These are phyloP conservation scores for Pseudocercospora macadamiae DNA, from an alignment of 2,329 filamentous ascomycete species.

Conservation along the genomic window DNA sequence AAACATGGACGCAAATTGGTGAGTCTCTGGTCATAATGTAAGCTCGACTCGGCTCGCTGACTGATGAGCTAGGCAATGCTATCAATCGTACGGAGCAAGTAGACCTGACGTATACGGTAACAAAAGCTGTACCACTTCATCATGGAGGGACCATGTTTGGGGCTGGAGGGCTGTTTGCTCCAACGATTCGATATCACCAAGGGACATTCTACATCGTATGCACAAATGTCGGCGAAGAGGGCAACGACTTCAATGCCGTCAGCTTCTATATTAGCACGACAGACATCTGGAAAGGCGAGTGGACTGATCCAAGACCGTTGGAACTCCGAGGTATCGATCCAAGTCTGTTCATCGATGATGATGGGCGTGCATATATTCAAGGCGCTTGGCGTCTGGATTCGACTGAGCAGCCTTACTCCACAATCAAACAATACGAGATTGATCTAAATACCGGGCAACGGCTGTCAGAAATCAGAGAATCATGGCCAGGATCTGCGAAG, in stretches of 20 bases:
- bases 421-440: background rate
- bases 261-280: no score
- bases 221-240: no score
- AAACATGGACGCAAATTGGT: slow-evolving; percentile 46
- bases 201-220: slow-evolving; percentile 41
- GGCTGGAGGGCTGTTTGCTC: slow-evolving; percentile 46
- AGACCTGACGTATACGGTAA: no score
- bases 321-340: slow-evolving; percentile 28
- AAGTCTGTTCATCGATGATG: background rate
- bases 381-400: background rate
- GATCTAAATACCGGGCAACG: background rate
- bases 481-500: slow-evolving; percentile 42
- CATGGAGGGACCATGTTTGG: slow-evolving; percentile 37
- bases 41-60: no score
- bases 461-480: slow-evolving; percentile 15
- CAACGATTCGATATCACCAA: slow-evolving; percentile 44
- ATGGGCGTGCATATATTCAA: background rate
- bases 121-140: no score
- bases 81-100: no score
- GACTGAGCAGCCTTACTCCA: background rate
- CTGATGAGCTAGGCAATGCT: no score
- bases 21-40: no score
- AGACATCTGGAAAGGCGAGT: no score
- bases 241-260: no score
- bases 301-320: background rate